Evolutionary conservation across 2,329 filamentous ascomycete genomes (phyloP).

Genomic region (Eutypa lata): DNA sequence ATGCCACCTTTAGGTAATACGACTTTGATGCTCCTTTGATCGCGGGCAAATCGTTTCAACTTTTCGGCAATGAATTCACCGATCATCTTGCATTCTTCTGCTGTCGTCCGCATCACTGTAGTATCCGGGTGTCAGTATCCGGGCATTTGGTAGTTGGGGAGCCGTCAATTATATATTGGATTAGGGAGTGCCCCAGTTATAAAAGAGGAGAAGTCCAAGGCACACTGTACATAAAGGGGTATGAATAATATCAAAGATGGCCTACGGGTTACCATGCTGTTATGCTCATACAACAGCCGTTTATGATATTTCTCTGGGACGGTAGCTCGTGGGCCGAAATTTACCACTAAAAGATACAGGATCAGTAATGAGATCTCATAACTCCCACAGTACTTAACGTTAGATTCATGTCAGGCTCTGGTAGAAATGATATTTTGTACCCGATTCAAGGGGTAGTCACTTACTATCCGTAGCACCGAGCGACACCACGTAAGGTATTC

Average conservation of each 20-base stretch:
- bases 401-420: too few relatives aligned
- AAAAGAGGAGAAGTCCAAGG: too few relatives aligned
- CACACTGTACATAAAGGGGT: neutral
- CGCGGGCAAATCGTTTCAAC: neutral
- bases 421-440: conserved; percentile 32
- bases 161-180: too few relatives aligned
- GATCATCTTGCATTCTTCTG: neutral
- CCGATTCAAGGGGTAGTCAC: neutral
- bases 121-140: neutral
- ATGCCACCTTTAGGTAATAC: neutral
- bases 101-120: neutral
- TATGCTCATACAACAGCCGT: conserved; percentile 60
- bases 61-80: neutral
- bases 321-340: conserved; percentile 23
- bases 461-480: conserved; percentile 51
- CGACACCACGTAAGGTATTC: conserved; percentile 52
- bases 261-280: conserved; percentile 26
- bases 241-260: neutral
- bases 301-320: conserved; percentile 48
- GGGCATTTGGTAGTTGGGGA: neutral
- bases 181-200: too few relatives aligned
- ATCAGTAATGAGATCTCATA: neutral
- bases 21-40: neutral
- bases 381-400: too few relatives aligned
- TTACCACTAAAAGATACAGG: too few relatives aligned